Evolutionary conservation across 2,329 filamentous ascomycete species (phyloP), one percentile per base, ranked within the genome.

Genomic region (Calonectria honghensis): DNA sequence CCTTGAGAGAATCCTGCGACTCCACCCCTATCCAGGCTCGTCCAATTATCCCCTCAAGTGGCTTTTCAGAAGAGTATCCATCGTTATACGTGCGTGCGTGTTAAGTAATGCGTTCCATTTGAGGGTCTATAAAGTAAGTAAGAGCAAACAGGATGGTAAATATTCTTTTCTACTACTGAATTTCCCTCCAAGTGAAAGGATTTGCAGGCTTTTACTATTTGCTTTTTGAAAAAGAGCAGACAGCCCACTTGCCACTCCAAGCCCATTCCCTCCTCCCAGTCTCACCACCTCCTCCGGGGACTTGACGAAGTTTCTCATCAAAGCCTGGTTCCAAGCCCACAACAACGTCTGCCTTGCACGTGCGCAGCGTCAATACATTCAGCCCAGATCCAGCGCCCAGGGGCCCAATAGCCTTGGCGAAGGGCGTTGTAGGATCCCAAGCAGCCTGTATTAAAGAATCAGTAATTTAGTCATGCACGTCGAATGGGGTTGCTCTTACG

Each of bases 191-290:
- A 32, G 32, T 6, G 32, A 32, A 10, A 10, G 6, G 6, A 39
- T 7, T 35, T 35, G 32, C 32, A 10, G 32, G 16, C 16, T 16
- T 39, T 39, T 39, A 39, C 14, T 61, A 39, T 14, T 61, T 61
- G 27, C 57, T 24, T 13, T 41, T 61, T 10, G 57, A 61, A 24
- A 61, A 61, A 5, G 57, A 61, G n/a, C 57, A 61, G 1, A 61
- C 57, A 27, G 57, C 57, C 57, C 57, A 61, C n/a, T 61, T 61
- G 14, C 57, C 57, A 4, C 57, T 41, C 57, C 57, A 61, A 10
- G 57, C 57, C 57, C 57, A 61, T 41, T 61, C 57, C 13, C 57
- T 27, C 35, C 18, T 61, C 0, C 35, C 57, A 18, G 35, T 27
- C 7, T 41, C 14, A n/a, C 57, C 57, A 20, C 57, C 57, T 61